Evolutionary conservation across 2,329 filamentous ascomycete genomes (phyloP).

Genomic region (Emericellopsis cladophorae): DNA sequence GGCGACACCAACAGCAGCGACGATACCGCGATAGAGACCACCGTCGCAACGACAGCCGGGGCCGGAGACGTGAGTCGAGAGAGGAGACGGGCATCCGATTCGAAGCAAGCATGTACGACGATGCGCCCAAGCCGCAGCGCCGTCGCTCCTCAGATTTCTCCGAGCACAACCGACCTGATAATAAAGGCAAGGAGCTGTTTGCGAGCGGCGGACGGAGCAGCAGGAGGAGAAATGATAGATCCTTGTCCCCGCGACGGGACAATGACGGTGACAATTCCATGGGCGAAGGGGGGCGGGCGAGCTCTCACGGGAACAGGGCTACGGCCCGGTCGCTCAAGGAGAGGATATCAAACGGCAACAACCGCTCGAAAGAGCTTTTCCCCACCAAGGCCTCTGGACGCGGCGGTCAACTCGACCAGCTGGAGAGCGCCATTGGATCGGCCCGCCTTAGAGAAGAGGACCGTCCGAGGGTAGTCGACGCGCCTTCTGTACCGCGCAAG

Average conservation of each 20-base stretch:
- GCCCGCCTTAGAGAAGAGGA: constrained; percentile 22
- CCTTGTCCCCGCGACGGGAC: constrained; percentile 36
- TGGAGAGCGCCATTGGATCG: constrained; percentile 24
- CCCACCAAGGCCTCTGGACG: constrained; percentile 16
- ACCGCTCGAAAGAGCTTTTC: constrained; percentile 24
- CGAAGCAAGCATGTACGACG: constrained; percentile 74
- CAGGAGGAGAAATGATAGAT: constrained; percentile 23
- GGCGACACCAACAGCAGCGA: constrained; percentile 43
- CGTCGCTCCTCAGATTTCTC: constrained; percentile 11
- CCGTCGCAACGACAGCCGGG: constrained; percentile 12
- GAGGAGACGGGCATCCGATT: constrained; percentile 44
- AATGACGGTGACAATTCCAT: constrained; percentile 22
- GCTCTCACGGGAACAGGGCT: constrained; percentile 18
- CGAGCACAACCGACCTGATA: constrained; percentile 18
- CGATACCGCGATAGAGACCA: constrained; percentile 49
- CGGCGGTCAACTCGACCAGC: constrained; percentile 20
- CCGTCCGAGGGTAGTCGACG: constrained; percentile 45
- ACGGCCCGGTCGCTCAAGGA: constrained; percentile 20
- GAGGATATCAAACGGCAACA: constrained; percentile 17
- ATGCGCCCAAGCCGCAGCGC: constrained; percentile 31
- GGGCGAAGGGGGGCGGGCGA: constrained; percentile 12
- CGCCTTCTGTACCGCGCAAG: constrained; percentile 17
- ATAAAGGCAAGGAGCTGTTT: constrained; percentile 53
- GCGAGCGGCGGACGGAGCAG: constrained; percentile 21
- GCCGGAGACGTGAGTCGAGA: constrained; percentile 25